A percentile compares a stretch with the other conserved stretches of the same genome.
Evolutionary conservation across 768 basidiomycete species (phyloP).

Genomic region (Tylopilus rubrobrunneus): DNA sequence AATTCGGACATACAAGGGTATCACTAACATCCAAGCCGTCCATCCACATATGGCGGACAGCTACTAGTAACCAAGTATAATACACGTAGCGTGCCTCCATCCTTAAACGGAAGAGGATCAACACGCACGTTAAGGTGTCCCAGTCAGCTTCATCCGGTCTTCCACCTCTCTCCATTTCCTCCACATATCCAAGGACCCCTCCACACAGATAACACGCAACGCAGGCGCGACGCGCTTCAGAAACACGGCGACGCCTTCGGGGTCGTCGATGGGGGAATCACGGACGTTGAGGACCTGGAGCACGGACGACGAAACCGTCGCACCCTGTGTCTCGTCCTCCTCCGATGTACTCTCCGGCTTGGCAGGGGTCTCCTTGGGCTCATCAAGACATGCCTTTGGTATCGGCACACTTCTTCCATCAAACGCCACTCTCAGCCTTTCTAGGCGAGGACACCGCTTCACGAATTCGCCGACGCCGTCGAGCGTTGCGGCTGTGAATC

Average conservation of each 20-base stretch:
- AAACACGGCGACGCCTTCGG: slow-evolving; percentile 24
- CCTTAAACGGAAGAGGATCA: not conserved
- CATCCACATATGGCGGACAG: not conserved
- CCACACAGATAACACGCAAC: slow-evolving; percentile 24
- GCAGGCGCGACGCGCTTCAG: slow-evolving; percentile 21
- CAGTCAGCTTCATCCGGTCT: slow-evolving; percentile 16
- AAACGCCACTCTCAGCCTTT: slow-evolving; percentile 21
- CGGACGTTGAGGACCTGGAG: slow-evolving; percentile 18
- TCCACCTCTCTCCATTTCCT: slow-evolving; percentile 28
- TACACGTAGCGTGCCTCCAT: slow-evolving; percentile 2
- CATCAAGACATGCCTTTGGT: not conserved
- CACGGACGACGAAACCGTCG: not conserved
- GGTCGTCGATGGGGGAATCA: slow-evolving; percentile 16
- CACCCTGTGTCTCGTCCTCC: not conserved
- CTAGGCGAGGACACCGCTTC: slow-evolving; percentile 15
- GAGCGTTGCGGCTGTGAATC: slow-evolving; percentile 17
- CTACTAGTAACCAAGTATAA: not conserved
- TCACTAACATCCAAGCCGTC: not conserved
- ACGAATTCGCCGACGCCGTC: slow-evolving; percentile 22
- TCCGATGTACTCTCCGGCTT: not conserved
- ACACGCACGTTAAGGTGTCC: not conserved
- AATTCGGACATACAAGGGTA: not conserved
- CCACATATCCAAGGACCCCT: slow-evolving; percentile 27
- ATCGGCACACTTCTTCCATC: slow-evolving; percentile 18
- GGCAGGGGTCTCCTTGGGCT: not conserved